Percentiles rank a stretch among this genome's conserved stretches.
These are phyloP conservation scores for Raffaelea arxii DNA, from an alignment of 2,329 filamentous ascomycete genomes.

Conservation along the genomic window DNA sequence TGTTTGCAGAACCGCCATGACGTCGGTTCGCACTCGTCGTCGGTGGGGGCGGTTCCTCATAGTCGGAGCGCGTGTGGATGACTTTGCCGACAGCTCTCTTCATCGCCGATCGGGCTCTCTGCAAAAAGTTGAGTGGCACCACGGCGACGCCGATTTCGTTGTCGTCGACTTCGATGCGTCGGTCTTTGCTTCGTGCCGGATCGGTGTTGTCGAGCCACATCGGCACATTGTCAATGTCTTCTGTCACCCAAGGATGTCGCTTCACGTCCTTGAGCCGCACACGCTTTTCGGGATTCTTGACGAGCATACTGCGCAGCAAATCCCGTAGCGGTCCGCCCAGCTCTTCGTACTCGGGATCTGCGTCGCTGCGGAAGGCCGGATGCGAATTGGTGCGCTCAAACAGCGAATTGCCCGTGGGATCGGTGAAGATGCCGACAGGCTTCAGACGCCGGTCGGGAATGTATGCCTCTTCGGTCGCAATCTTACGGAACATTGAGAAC, in stretches of 20 bases:
- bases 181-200: constrained; percentile 65
- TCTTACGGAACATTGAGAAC: constrained; percentile 82
- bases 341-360: constrained; percentile 75
- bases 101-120: constrained; percentile 71
- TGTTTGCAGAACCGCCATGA: constrained; percentile 49
- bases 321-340: constrained; percentile 74
- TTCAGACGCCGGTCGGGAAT: constrained; percentile 76
- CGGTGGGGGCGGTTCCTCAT: constrained; percentile 35
- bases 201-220: constrained; percentile 94
- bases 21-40: constrained; percentile 43
- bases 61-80: constrained; percentile 50
- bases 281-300: constrained; percentile 79
- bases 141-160: constrained; percentile 85
- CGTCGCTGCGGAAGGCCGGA: constrained; percentile 60
- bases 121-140: constrained; percentile 77
- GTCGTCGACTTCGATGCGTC: constrained; percentile 85
- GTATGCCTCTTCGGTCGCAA: constrained; percentile 86
- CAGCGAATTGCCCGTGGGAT: constrained; percentile 42
- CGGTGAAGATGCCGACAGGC: constrained; percentile 55
- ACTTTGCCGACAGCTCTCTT: constrained; percentile 58
- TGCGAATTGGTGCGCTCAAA: constrained; percentile 49
- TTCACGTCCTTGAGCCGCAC: constrained; percentile 91
- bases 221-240: constrained; percentile 63
- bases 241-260: constrained; percentile 81
- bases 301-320: constrained; percentile 67